Base-by-base conservation (phyloP, 306 rosid genomes). In the apple (Malus domestica) region DNA sequence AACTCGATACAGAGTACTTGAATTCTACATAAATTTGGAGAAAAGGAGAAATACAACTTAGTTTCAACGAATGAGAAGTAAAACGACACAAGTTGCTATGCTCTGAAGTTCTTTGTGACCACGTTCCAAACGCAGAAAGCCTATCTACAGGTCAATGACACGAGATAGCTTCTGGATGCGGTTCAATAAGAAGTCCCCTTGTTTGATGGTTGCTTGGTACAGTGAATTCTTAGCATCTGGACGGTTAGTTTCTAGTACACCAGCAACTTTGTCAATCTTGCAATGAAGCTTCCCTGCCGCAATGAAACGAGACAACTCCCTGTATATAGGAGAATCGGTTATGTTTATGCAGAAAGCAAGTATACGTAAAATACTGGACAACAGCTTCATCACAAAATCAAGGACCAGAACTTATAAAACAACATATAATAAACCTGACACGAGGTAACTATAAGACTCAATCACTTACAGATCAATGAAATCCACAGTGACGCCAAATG, bases 251-350 rank as follows among this genome's bases (percentile, higher is more conserved):
- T 96, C 99, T 22, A 96, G 88, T 72, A 96, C 97, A 3, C 98
- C 98, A 0, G 93, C 97, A 73, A 96, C 99, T 83, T 92, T 96
- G 73, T 96, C 99, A 10, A 96, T 92, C 92, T 96, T 96, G 57
- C 99, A 92, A 75, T 96, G 99, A 44, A 96, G 99, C 84, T 96
- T 96, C 72, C 96, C 96, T 10, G 98, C 98, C 15, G 99, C 98
- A 25, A 96, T 96, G 80, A 92, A 96, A 23, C 98, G 96, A 35
- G 99, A 92, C 60, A 96, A 87, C 83, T 96, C 99, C 98, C 99
- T 96, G 88, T n/a, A 85, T 80, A 70, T 65, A 68, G 40, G 25
- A 29, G 35, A 72, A 76, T 74, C 73, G 16, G 61, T 68, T 18
- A 23, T 10, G 57, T 22, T 25, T 35, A 20, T 60, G 25, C 12